These are phyloP conservation scores for Umbelopsis isabellina DNA, from an alignment of 192 early-diverging fungal genomes.

Conservation along the genomic window DNA sequence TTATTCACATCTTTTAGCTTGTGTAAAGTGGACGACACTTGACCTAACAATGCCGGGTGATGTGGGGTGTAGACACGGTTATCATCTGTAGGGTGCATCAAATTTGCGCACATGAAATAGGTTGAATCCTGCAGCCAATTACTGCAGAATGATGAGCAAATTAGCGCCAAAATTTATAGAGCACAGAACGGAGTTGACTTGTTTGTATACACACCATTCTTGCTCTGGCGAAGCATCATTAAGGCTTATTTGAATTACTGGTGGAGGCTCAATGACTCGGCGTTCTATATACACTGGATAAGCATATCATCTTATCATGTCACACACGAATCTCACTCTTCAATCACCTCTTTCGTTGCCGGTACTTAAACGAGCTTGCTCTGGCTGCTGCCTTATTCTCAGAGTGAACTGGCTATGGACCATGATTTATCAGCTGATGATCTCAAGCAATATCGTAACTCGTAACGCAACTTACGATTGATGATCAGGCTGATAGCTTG, in stretches of 20 bases:
- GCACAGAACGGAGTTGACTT: slow-evolving; percentile 2
- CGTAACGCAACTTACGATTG: not conserved
- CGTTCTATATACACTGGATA: slow-evolving; percentile 26
- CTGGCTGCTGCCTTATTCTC: slow-evolving; percentile 32
- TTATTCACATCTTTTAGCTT: slow-evolving; percentile 84
- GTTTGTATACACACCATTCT: slow-evolving; percentile 20
- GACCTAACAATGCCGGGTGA: slow-evolving; percentile 82
- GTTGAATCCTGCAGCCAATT: slow-evolving; percentile 78
- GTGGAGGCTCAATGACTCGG: slow-evolving; percentile 35
- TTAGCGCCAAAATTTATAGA: not conserved
- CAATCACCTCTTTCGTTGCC: slow-evolving; percentile 40
- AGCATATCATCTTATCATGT: not conserved
- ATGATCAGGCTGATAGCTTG: not conserved
- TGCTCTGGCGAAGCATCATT: slow-evolving; percentile 18
- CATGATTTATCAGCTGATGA: not conserved
- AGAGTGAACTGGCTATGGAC: slow-evolving; percentile 8
- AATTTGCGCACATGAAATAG: slow-evolving; percentile 94
- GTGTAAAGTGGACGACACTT: slow-evolving; percentile 88
- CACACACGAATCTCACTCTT: not conserved
- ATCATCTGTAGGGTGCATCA: slow-evolving; percentile 75
- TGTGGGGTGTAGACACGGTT: slow-evolving; percentile 70
- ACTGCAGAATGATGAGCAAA: slow-evolving; percentile 11
- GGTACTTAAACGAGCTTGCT: slow-evolving; percentile 31
- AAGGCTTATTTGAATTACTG: slow-evolving; percentile 33
- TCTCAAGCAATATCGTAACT: too few species aligned